phyloP scores from a whole-genome alignment of 495 filamentous ascomycete genomes.

The Ascobolus immersus region DNA sequence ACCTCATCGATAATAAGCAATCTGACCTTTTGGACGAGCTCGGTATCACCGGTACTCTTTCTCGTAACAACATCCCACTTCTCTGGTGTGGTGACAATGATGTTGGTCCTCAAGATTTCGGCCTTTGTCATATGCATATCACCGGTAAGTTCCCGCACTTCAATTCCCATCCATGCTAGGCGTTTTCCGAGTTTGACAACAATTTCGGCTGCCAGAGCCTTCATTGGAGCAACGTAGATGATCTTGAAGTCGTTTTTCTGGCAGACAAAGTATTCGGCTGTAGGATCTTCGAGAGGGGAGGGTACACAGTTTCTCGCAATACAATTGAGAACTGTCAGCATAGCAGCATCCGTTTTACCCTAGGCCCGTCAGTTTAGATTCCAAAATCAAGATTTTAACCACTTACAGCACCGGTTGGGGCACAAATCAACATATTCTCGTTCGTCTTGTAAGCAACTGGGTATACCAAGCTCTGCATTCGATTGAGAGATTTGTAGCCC shows the following conservation, averaged over 20 bases:
- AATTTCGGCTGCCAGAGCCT: conserved; percentile 86
- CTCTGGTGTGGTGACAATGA: conserved; percentile 95
- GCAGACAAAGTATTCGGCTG: conserved; percentile 50
- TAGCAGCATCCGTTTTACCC: conserved; percentile 96
- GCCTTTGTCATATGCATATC: conserved; percentile 97
- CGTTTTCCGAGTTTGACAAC: conserved; percentile 85
- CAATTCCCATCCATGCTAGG: conserved; percentile 75
- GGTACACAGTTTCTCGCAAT: conserved; percentile 64
- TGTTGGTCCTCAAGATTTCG: conserved; percentile 84
- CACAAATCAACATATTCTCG: conserved; percentile 98
- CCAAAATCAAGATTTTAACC: conserved; percentile 1
- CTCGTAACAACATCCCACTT: conserved; percentile 98
- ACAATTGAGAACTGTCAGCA: conserved; percentile 77
- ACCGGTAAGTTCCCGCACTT: conserved; percentile 69
- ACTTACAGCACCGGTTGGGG: conserved; percentile 69
- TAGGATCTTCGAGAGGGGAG: conserved; percentile 46
- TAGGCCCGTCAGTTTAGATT: conserved; percentile 4
- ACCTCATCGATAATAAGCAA: conserved; percentile 97
- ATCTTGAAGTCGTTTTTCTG: conserved; percentile 83
- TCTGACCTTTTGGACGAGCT: conserved; percentile 88
- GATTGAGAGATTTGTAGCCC: conserved; percentile 76
- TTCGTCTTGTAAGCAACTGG: conserved; percentile 85
- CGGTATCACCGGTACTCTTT: conserved; percentile 90
- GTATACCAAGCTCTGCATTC: conserved; percentile 94
- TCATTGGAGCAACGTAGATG: conserved; percentile 95